Conservation (phyloP, 208 protist species). For the Leishmania gerbilli region DNA sequence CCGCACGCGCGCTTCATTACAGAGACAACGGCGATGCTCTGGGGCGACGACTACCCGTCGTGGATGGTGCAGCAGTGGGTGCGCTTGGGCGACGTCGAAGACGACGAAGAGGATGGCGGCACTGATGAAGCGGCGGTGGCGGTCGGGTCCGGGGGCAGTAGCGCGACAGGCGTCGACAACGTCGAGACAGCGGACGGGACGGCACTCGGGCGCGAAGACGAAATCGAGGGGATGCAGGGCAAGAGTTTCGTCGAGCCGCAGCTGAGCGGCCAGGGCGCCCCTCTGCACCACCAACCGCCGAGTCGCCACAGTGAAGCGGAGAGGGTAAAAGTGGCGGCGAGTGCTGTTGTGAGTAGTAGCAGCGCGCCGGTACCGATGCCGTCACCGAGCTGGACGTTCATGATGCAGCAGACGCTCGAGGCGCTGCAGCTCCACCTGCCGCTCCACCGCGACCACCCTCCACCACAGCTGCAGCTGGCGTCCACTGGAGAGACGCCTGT, state of each 20-base stretch:
- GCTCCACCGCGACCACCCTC: neutral
- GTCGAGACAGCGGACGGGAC: neutral
- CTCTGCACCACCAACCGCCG: neutral
- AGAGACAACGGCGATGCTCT: conserved; percentile 24
- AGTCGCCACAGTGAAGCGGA: neutral
- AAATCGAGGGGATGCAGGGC: neutral
- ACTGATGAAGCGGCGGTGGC: neutral
- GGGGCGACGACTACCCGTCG: conserved; percentile 24
- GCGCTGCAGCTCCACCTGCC: conserved; percentile 29
- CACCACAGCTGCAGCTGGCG: neutral
- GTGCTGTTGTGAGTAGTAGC: neutral
- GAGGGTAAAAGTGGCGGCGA: neutral
- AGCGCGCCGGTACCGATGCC: neutral
- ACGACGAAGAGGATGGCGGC: conserved; percentile 13
- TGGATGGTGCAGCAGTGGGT: conserved; percentile 32
- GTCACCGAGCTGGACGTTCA: conserved; percentile 1
- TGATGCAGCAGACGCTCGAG: conserved; percentile 31
- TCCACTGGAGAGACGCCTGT: neutral
- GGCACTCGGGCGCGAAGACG: neutral
- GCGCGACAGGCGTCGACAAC: neutral
- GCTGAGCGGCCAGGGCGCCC: neutral
- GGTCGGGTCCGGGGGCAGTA: neutral
- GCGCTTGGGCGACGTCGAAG: conserved; percentile 13
- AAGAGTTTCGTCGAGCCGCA: neutral
- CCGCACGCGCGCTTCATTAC: conserved; percentile 21